phyloP scores from a whole-genome alignment of 2,329 filamentous ascomycete genomes.

The Aspergillus fumigatus region DNA sequence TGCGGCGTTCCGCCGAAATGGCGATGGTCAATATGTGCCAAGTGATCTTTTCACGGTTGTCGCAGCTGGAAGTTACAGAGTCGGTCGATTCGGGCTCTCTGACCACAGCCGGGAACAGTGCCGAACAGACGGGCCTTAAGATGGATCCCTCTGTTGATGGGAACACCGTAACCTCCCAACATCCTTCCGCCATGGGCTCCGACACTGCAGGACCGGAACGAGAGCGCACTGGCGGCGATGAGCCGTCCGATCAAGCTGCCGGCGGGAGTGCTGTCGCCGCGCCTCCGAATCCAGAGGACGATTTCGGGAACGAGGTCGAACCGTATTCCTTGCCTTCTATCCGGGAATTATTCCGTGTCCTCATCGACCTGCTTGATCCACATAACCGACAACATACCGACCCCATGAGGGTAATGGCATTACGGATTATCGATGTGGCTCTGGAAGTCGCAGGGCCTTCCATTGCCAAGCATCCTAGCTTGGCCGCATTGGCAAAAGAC shows the following conservation, averaged over 20 bases:
- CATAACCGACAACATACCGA: slow-evolving; percentile 91
- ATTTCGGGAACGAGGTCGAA: slow-evolving; percentile 57
- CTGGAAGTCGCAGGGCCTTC: slow-evolving; percentile 93
- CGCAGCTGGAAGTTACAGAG: slow-evolving; percentile 74
- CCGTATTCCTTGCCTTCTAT: slow-evolving; percentile 95
- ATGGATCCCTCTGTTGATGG: slow-evolving; percentile 76
- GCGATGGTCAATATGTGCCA: slow-evolving; percentile 99
- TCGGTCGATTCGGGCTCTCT: slow-evolving; percentile 62
- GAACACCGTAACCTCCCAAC: slow-evolving; percentile 53
- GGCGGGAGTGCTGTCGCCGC: slow-evolving; percentile 31
- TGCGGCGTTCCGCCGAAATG: slow-evolving; percentile 88
- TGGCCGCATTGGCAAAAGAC: slow-evolving; percentile 85
- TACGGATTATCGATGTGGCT: slow-evolving; percentile 94
- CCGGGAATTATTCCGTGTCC: slow-evolving; percentile 84
- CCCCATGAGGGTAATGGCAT: slow-evolving; percentile 92
- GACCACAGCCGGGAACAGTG: slow-evolving; percentile 56
- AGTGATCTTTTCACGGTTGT: slow-evolving; percentile 91
- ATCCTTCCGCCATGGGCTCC: slow-evolving; percentile 38
- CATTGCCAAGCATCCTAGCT: slow-evolving; percentile 83
- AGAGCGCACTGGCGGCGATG: slow-evolving; percentile 30
- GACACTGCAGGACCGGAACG: slow-evolving; percentile 33
- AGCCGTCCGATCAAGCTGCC: slow-evolving; percentile 27
- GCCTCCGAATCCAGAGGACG: slow-evolving; percentile 37
- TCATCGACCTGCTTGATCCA: slow-evolving; percentile 90
- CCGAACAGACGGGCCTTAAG: slow-evolving; percentile 69